Conservation (phyloP, 164 flowering plant genomes). For the Sedum album region DNA sequence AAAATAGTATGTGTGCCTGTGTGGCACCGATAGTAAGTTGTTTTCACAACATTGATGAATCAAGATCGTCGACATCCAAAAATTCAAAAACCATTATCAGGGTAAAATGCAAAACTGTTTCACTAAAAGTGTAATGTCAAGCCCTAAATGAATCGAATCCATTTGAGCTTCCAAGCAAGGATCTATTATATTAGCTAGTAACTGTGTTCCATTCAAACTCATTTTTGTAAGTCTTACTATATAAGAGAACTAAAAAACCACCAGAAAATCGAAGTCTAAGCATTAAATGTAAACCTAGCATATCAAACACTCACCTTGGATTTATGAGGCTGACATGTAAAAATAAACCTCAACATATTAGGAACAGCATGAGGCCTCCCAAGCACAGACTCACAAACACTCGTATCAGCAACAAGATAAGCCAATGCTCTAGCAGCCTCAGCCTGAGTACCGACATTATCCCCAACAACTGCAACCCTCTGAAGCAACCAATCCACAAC, state of each 20-base stretch:
- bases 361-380: conserved; percentile 84
- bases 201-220: background rate
- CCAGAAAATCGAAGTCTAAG: background rate
- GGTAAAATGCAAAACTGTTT: background rate
- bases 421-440: conserved; percentile 93
- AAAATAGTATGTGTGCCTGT: background rate
- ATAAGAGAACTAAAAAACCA: background rate
- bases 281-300: background rate
- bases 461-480: conserved; percentile 45
- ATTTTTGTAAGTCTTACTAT: background rate
- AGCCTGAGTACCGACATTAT: conserved; percentile 54
- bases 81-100: background rate
- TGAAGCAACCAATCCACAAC: conserved; percentile 92
- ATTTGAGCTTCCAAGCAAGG: background rate
- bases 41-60: background rate
- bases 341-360: conserved; percentile 67
- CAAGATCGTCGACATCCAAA: background rate
- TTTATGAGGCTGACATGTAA: conserved; percentile 64
- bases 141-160: background rate
- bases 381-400: conserved; percentile 54
- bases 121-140: background rate
- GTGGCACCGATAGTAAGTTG: background rate
- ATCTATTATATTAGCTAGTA: background rate
- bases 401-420: conserved; percentile 73
- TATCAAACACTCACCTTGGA: conserved; percentile 36